phyloP scores from a whole-genome alignment of 495 filamentous ascomycete genomes.

The Lepraria neglecta region DNA sequence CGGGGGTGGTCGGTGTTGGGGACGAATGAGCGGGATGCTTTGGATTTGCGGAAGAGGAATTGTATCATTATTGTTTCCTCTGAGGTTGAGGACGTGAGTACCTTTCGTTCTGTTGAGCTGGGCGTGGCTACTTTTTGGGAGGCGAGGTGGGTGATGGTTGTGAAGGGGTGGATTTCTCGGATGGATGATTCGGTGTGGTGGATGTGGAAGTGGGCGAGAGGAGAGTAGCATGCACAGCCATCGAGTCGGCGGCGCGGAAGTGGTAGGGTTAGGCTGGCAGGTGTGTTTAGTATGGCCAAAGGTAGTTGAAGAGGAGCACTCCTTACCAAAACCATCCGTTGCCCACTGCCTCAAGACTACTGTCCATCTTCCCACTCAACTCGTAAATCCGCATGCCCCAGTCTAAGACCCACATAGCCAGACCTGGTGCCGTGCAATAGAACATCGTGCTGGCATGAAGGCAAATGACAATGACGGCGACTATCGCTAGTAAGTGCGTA shows the following conservation, averaged over 20 bases:
- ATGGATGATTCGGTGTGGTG: constrained; percentile 32
- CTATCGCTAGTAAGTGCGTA: constrained; percentile 30
- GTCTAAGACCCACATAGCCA: constrained; percentile 33
- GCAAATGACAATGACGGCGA: constrained; percentile 32
- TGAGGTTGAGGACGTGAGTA: background rate
- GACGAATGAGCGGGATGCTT: background rate
- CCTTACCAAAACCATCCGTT: constrained; percentile 33
- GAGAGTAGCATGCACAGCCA: constrained; percentile 33
- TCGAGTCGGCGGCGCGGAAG: constrained; percentile 29
- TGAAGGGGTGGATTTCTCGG: constrained; percentile 35
- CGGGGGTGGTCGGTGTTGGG: constrained; percentile 3
- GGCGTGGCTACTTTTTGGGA: constrained; percentile 25
- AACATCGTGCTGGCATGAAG: constrained; percentile 36
- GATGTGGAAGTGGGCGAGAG: constrained; percentile 35
- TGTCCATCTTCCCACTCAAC: constrained; percentile 26
- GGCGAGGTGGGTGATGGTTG: constrained; percentile 35
- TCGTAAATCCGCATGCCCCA: constrained; percentile 34
- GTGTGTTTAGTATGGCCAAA: background rate
- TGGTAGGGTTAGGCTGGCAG: constrained; percentile 26
- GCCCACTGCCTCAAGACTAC: constrained; percentile 26
- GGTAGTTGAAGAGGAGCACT: background rate
- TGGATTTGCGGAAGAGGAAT: constrained; percentile 32
- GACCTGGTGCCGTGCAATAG: constrained; percentile 32
- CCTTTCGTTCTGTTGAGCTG: constrained; percentile 10
- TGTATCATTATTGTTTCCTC: constrained; percentile 27